Evolutionary conservation across 108 stramenopile species (phyloP).

Genomic region (Schizochytrium sp.): DNA sequence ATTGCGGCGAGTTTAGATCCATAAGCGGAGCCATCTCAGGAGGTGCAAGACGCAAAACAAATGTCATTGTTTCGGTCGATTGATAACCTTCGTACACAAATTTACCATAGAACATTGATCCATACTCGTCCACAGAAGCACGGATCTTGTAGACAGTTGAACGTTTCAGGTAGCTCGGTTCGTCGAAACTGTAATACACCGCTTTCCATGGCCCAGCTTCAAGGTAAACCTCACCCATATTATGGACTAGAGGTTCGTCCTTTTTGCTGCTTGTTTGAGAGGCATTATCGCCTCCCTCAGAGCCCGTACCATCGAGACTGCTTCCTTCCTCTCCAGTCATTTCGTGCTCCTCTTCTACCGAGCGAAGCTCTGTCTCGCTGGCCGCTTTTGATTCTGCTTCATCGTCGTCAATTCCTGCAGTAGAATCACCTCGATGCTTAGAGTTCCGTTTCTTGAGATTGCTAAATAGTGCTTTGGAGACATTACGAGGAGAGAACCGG

Average conservation of each 20-base stretch:
- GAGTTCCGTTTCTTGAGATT: neutral
- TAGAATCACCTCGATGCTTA: neutral
- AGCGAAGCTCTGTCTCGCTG: neutral
- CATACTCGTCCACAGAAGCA: slow-evolving; percentile 21
- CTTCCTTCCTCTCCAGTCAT: neutral
- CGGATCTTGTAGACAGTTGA: slow-evolving; percentile 5
- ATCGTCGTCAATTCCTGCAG: neutral
- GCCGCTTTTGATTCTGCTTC: neutral
- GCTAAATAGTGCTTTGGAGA: neutral
- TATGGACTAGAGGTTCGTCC: neutral
- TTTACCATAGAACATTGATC: slow-evolving; percentile 20
- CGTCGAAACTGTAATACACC: neutral
- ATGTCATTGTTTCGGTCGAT: neutral
- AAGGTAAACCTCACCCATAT: slow-evolving; percentile 34
- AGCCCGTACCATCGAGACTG: neutral
- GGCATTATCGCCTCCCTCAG: neutral
- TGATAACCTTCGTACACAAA: neutral
- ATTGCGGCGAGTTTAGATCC: neutral
- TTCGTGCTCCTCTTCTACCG: slow-evolving; percentile 17
- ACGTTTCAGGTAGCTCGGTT: slow-evolving; percentile 34
- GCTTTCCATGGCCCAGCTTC: slow-evolving; percentile 15
- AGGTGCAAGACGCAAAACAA: slow-evolving; percentile 13
- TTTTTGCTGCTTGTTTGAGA: neutral
- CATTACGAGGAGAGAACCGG: slow-evolving; percentile 14
- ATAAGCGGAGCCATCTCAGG: neutral